Evolutionary conservation across 2,329 filamentous ascomycete species (phyloP), one percentile per base, ranked within the genome.

Genomic region (Pseudogymnoascus sp.): DNA sequence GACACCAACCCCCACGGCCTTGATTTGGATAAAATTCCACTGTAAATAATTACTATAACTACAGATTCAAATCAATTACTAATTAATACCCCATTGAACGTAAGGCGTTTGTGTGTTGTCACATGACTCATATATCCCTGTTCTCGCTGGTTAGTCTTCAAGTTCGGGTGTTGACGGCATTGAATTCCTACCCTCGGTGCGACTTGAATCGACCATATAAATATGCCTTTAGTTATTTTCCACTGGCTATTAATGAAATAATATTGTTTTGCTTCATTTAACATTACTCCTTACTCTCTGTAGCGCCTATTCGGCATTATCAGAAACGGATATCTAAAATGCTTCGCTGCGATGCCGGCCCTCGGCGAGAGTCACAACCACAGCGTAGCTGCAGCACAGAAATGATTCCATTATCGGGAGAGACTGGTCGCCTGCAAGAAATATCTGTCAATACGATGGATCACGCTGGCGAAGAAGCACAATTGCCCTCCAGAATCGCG

Each of bases 71-170:
- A 33, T 19, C 2, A 7, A 33, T 56, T 19, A 56, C 22, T 31
- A 12, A 53, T 11, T 3, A 31, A 33, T 56, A 14, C 10, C 7
- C 14, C n/a, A 7, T 56, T 33, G 26, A n/a, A 19, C 28, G 26
- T 2, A 12, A n/a, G 5, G n/a, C 7, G n/a, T 19, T 33, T 11
- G 2, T 19, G 28, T 56, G 46, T 33, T 56, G 50, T 56, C 50
- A 56, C 50, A 56, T 56, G 50, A 56, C 50, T 56, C 50, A 56
- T 33, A 56, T 56, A 33, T 33, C 50, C 50, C 26, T 33, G 28
- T 28, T 11, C 5, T 6, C 46, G n/a, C 26, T 8, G 3, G 14
- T 33, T 31, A 12, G 43, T 12, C 28, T 12, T 31, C 11, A 19
- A 6, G n/a, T 56, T 56, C 50, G 50, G 50, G 50, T 56, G 28